Evolutionary conservation across 106 monocot genomes (phyloP).

Genomic region (Dioscorea zingiberensis): DNA sequence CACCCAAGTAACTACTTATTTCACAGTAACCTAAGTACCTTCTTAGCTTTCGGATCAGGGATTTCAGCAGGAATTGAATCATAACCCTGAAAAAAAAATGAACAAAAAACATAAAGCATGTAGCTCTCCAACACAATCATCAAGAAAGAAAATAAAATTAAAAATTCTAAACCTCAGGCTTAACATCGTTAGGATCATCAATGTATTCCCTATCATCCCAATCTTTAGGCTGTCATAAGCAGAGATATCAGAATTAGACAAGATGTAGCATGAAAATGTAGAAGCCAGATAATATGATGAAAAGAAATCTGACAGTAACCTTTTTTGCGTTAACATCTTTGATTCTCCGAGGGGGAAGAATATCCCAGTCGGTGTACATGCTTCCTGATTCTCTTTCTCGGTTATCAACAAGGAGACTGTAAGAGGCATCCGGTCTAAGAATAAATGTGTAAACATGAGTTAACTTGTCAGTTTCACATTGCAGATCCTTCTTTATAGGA

Average conservation of each 20-base stretch:
- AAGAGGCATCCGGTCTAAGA: conserved; percentile 89
- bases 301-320: conserved; percentile 24
- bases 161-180: conserved; percentile 59
- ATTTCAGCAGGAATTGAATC: conserved; percentile 89
- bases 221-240: conserved; percentile 64
- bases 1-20: no score
- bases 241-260: neutral
- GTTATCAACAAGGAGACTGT: conserved; percentile 86
- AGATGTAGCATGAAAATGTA: no score
- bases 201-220: conserved; percentile 95
- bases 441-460: conserved; percentile 96
- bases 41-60: conserved; percentile 33
- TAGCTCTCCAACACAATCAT: neutral
- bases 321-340: conserved; percentile 87
- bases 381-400: conserved; percentile 98
- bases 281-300: no score
- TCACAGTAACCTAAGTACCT: neutral
- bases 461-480: conserved; percentile 93
- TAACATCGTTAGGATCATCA: conserved; percentile 78
- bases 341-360: conserved; percentile 88
- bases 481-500: conserved; percentile 85
- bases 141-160: neutral
- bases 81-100: conserved; percentile 60
- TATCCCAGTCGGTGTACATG: conserved; percentile 97
- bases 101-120: neutral